A percentile compares a stretch with the other conserved stretches of the same genome.
phyloP scores from a whole-genome alignment of 495 filamentous ascomycete species.

The Rhypophila decipiens region DNA sequence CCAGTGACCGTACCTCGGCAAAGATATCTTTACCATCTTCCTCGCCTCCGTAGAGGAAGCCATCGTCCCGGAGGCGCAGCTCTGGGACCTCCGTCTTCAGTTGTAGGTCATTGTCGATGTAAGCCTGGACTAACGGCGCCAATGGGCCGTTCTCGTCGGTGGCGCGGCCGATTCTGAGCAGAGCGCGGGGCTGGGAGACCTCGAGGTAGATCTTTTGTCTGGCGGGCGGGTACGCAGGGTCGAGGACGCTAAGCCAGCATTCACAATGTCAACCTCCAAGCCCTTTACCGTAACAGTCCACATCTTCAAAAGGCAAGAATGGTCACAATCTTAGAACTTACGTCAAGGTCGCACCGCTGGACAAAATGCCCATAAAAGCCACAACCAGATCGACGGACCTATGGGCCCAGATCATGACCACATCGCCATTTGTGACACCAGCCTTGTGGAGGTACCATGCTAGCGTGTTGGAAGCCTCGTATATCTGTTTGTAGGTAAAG shows the following conservation, averaged over 20 bases:
- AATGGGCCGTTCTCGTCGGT: slow-evolving; percentile 67
- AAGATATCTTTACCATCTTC: slow-evolving; percentile 63
- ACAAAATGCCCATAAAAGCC: slow-evolving; percentile 55
- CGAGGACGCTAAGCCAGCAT: slow-evolving; percentile 77
- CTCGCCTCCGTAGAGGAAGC: slow-evolving; percentile 63
- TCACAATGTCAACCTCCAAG: no score
- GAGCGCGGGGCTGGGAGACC: slow-evolving; percentile 71
- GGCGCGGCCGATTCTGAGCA: slow-evolving; percentile 77
- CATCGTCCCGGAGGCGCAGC: slow-evolving; percentile 66
- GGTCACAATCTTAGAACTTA: no score
- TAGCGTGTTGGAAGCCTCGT: slow-evolving; percentile 75
- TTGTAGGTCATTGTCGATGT: slow-evolving; percentile 65
- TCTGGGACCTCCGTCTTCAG: slow-evolving; percentile 73
- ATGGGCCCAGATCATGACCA: slow-evolving; percentile 90
- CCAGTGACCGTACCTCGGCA: slow-evolving; percentile 42
- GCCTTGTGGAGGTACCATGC: slow-evolving; percentile 68
- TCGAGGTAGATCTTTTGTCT: slow-evolving; percentile 88
- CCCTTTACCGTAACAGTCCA: no score
- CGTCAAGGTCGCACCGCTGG: slow-evolving; percentile 9
- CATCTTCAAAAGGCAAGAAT: no score
- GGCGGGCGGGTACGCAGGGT: slow-evolving; percentile 82
- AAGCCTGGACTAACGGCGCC: slow-evolving; percentile 61
- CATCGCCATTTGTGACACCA: slow-evolving; percentile 74
- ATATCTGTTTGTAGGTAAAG: slow-evolving; percentile 86
- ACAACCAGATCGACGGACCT: slow-evolving; percentile 70